Base-by-base conservation (phyloP, 1,284 basidiomycete species). In the Heliocybe sulcata region DNA sequence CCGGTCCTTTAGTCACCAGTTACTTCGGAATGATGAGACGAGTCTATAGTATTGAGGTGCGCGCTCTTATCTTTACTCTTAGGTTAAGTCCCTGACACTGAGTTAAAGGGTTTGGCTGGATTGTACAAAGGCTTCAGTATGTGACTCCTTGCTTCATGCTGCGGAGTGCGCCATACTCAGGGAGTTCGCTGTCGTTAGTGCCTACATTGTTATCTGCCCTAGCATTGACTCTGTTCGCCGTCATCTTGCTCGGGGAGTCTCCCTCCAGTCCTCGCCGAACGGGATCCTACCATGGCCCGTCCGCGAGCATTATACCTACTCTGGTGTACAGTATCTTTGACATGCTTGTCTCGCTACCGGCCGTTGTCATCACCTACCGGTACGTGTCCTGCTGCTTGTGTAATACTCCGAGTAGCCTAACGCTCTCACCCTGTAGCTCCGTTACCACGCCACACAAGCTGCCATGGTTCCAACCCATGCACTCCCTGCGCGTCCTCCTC, bases 391-490 rank as follows among this genome's bases (percentile, higher is more conserved):
- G 42, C 45, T 35, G 16, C 14, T 25, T 42, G 14, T 11, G 55
- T 54, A 16, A 45, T 27, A 35, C 38, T 42, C n/a, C 35, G 29
- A 12, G 29, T 12, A 12, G 29, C 9, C 49, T 26, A 14, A 25
- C 4, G 27, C 35, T 51, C 49, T 48, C 20, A 55, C 56, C 51
- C 56, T 42, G 22, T 61, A 93, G 92, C 51, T 78, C 92, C 1
- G 89, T 95, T 62, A 93, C 90, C 25, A 95, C 92, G 0, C 92
- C 92, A 0, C 85, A 91, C 70, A 85, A 80, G 61, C 76, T 95
- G 22, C 82, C 89, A 1, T 90, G 80, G 64, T 77, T 86, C 63
- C 73, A 79, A 45, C 76, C 80, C 1, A 66, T 79, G 47, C 76
- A 81, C 60, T 83, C 90, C 12, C 71, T 94, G 16, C 83, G 85